Base-by-base conservation (phyloP, 208 protist genomes). In the Crithidia brevicula region DNA sequence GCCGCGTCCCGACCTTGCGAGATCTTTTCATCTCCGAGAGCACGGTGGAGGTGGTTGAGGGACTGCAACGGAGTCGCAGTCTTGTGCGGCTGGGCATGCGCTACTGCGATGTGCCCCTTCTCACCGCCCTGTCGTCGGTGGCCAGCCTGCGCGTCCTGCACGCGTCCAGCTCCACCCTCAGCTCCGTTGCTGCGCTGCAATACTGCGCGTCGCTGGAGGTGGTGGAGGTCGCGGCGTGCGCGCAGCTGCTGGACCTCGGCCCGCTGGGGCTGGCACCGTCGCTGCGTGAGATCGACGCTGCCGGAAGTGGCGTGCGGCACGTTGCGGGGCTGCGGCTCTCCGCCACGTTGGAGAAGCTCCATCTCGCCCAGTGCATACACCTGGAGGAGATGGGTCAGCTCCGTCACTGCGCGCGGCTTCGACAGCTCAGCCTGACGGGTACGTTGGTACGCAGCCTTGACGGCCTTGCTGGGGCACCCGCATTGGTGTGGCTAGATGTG, bases 1-100 rank as follows among this genome's bases (percentile, higher is more conserved):
- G 72, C 27, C 30, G 25, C 13, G 67, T 79, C 22, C 59, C 53
- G 18, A 66, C 57, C 16, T 36, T 79, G 59, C 49, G 49, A 4
- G 65, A 79, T n/a, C 43, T 79, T 9, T 47, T 60, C 43, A 64
- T 70, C n/a, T 61, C 46, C 9, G 72, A 79, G 60, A 79, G 65
- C 72, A 68, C 49, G 15, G 72, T 79, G 42, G 38, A 27, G 25
- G 50, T 50, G 31, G 23, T 79, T 4, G 54, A 66, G 31, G 72
- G 66, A 16, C 54, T 79, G 58, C 50, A 34, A 18, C 34, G 25
- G 10, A 79, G 72, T 53, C 52, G 49, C 42, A 63, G 30, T 23
- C 53, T 67, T 3, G 28, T 20, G 18, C 64, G 38, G 3, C 38
- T 79, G 8, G 53, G 66, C 13, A 59, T 79, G 45, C 58, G 72